Evolutionary conservation across 2,329 filamentous ascomycete species (phyloP).

Genomic region (Aspergillus glaucus): DNA sequence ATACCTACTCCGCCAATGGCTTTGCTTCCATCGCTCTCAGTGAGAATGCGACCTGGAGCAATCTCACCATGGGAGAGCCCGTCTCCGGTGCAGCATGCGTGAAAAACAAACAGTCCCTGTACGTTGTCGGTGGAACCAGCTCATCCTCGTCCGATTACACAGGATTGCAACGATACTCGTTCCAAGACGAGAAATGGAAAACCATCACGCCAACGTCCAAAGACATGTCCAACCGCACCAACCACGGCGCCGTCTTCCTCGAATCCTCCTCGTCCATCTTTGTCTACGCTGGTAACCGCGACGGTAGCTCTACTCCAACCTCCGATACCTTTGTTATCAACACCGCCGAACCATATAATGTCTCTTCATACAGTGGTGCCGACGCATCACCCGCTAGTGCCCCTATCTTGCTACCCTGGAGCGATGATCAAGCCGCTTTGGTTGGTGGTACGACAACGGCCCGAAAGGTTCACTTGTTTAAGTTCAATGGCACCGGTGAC

Average conservation of each 20-base stretch:
- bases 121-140: slow-evolving; percentile 71
- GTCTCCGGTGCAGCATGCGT: slow-evolving; percentile 76
- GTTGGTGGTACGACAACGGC: slow-evolving; percentile 60
- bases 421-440: slow-evolving; percentile 62
- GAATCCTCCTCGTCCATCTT: slow-evolving; percentile 64
- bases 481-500: slow-evolving; percentile 42
- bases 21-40: slow-evolving; percentile 69
- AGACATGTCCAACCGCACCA: slow-evolving; percentile 62
- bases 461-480: slow-evolving; percentile 71
- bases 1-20: slow-evolving; percentile 68
- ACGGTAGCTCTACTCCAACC: slow-evolving; percentile 53
- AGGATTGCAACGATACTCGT: slow-evolving; percentile 67
- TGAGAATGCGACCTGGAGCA: slow-evolving; percentile 65
- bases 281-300: slow-evolving; percentile 70
- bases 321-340: slow-evolving; percentile 70
- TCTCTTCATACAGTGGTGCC: slow-evolving; percentile 53
- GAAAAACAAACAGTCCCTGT: slow-evolving; percentile 61
- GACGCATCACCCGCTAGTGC: slow-evolving; percentile 56
- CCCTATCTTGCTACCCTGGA: slow-evolving; percentile 71
- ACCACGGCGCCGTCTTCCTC: slow-evolving; percentile 72
- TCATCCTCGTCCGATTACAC: slow-evolving; percentile 52
- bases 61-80: slow-evolving; percentile 58
- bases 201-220: slow-evolving; percentile 44
- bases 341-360: slow-evolving; percentile 57
- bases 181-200: slow-evolving; percentile 53